phyloP scores from a whole-genome alignment of 805 yeast genomes.

The Saccharomycopsis malanga region DNA sequence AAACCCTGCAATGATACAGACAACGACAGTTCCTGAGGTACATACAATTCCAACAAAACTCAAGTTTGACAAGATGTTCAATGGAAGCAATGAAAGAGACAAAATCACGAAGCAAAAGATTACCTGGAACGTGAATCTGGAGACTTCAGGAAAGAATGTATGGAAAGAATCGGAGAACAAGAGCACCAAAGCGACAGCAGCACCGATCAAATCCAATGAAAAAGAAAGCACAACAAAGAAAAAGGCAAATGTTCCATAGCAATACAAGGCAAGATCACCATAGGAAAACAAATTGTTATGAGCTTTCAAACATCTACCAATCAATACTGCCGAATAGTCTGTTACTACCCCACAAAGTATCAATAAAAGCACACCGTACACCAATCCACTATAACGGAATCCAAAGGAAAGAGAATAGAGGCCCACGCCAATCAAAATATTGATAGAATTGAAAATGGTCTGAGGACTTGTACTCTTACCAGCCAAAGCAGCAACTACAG shows the following conservation, averaged over 20 bases:
- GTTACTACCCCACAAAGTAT: conserved; percentile 43
- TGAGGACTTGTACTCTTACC: conserved; percentile 60
- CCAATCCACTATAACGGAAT: conserved; percentile 61
- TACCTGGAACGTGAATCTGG: conserved; percentile 36
- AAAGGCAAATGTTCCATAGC: conserved; percentile 42
- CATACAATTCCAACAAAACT: conserved; percentile 51
- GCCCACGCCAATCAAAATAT: conserved; percentile 72
- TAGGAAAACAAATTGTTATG: conserved; percentile 41
- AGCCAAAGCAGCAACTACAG: conserved; percentile 22
- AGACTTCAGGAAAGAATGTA: conserved; percentile 38
- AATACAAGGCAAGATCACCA: conserved; percentile 49
- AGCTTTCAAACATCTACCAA: conserved; percentile 41
- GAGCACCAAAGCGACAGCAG: conserved; percentile 49
- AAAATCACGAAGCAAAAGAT: conserved; percentile 35
- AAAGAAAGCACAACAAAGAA: conserved; percentile 42
- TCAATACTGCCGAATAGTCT: conserved; percentile 44
- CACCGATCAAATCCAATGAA: conserved; percentile 53
- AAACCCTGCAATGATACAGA: conserved; percentile 43
- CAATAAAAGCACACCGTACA: conserved; percentile 40
- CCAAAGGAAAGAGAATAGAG: conserved; percentile 69
- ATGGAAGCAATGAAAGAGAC: conserved; percentile 46
- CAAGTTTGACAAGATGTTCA: conserved; percentile 46
- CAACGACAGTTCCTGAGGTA: conserved; percentile 42
- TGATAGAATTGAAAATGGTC: conserved; percentile 70
- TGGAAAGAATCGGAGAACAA: conserved; percentile 55